Evolutionary conservation across 106 monocot genomes (phyloP), one percentile per base, ranked within the genome.

Genomic region (Dendrobium catenatum): DNA sequence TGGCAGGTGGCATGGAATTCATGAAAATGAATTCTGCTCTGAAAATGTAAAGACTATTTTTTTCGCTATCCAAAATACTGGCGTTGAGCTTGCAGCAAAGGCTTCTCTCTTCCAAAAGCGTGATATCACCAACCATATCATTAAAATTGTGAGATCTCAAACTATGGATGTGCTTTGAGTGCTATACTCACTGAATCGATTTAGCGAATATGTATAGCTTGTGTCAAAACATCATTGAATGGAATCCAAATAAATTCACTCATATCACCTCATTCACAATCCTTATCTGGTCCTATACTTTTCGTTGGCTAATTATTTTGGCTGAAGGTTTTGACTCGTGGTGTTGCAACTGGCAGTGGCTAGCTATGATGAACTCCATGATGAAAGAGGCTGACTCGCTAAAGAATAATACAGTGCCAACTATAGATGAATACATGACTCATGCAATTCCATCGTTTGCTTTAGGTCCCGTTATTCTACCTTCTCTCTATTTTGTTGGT

Each of bases 381-480:
- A 93, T 89, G 93, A 83, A 51, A 83, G 95, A 95, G 85, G 81
- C 91, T 73, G 89, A 93, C 55, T 99, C 93, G 98, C 51, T 51
- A 20, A 85, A 73, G 55, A 85, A 83, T 75, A 84, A 85, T 66
- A 40, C 79, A 58, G 85, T 95, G 40, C 98, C 98, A 8, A 79
- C 91, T 8, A 15, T 87, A 44, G 89, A 88, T 37, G 86, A 99
- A 55, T 99, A 99, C 73, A 88, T 93, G 91, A 20, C n/a, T 79
- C 91, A 99, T 88, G 98, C 89, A 78, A 87, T 72, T 73, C 83
- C 91, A n/a, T 99, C 98, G 26, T 87, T 95, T 84, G 91, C 98
- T 56, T 77, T 99, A 55, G 98, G 91, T 11, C 93, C 95, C 33
- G 90, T 99, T 49, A 85, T 99, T 70, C 84, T 95, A 42, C 98